A percentile compares a stretch with the other conserved stretches of the same genome.
These are phyloP conservation scores for Auricularia sp. DNA, from an alignment of 768 basidiomycete genomes.

Conservation along the genomic window DNA sequence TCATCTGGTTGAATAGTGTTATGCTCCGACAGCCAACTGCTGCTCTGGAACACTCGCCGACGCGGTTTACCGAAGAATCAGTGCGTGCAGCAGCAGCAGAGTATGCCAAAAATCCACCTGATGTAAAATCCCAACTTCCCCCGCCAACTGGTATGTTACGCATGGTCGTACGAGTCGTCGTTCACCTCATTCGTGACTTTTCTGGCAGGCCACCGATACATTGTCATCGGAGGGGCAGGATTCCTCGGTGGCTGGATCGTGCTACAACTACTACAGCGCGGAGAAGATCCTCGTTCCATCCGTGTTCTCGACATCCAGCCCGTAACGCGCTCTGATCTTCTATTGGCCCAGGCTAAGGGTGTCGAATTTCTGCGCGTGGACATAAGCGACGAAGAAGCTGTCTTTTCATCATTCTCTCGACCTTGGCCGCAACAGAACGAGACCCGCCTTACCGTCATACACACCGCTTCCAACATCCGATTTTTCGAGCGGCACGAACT, in stretches of 20 bases:
- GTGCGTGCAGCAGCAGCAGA: neutral
- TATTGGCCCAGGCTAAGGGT: slow-evolving; percentile 36
- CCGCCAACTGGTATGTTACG: neutral
- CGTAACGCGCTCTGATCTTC: slow-evolving; percentile 48
- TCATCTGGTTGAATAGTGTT: neutral
- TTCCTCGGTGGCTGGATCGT: slow-evolving; percentile 76
- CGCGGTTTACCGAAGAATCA: neutral
- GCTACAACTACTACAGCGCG: slow-evolving; percentile 52
- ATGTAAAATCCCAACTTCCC: neutral
- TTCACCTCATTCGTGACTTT: too few relatives aligned
- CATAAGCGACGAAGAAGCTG: slow-evolving; percentile 40
- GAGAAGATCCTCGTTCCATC: slow-evolving; percentile 56
- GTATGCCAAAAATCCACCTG: neutral
- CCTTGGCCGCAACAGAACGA: slow-evolving; percentile 41
- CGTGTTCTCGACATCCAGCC: slow-evolving; percentile 55
- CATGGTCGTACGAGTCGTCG: too few relatives aligned
- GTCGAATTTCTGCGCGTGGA: slow-evolving; percentile 52
- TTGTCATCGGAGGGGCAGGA: slow-evolving; percentile 68
- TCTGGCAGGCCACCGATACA: slow-evolving; percentile 60
- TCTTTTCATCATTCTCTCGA: slow-evolving; percentile 50
- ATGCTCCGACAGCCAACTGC: neutral
- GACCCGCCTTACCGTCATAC: slow-evolving; percentile 52
- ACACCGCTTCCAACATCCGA: slow-evolving; percentile 74
- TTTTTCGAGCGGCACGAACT: slow-evolving; percentile 55
- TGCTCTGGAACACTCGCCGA: neutral